phyloP scores from a whole-genome alignment of 2,329 filamentous ascomycete genomes.

The Niveomyces coronatus region DNA sequence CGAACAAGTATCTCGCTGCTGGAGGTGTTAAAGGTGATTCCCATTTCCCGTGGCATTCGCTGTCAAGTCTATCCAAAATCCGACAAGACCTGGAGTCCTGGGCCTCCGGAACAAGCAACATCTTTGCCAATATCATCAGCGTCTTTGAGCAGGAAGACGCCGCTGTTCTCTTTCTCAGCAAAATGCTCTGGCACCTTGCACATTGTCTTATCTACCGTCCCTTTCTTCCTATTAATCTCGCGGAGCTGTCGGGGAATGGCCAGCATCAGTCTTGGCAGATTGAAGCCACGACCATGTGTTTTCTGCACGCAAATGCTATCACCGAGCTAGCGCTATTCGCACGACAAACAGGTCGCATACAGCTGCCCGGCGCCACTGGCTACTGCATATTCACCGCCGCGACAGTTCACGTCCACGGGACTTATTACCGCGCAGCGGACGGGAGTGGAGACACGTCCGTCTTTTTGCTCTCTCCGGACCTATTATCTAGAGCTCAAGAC shows the following conservation, averaged over 20 bases:
- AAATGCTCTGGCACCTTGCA: constrained; percentile 76
- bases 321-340: constrained; percentile 73
- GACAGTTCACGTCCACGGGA: constrained; percentile 79
- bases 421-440: constrained; percentile 57
- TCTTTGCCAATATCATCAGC: constrained; percentile 64
- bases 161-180: constrained; percentile 69
- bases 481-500: constrained; percentile 68
- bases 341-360: constrained; percentile 60
- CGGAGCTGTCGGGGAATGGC: constrained; percentile 67
- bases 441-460: constrained; percentile 47
- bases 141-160: constrained; percentile 72
- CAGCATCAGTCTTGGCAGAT: constrained; percentile 92
- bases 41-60: constrained; percentile 82
- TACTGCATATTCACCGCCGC: constrained; percentile 82
- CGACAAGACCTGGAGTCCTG: constrained; percentile 76
- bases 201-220: constrained; percentile 81
- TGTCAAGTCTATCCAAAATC: constrained; percentile 79
- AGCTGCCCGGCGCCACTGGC: constrained; percentile 79
- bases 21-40: constrained; percentile 83
- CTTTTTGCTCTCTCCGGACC: constrained; percentile 54
- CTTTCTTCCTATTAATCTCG: constrained; percentile 74
- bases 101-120: constrained; percentile 70
- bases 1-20: constrained; percentile 73
- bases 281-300: constrained; percentile 80
- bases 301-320: constrained; percentile 77